Evolutionary conservation across 2,329 filamentous ascomycete genomes (phyloP), one percentile per base, ranked within the genome.

Genomic region (Penicillium sp.): DNA sequence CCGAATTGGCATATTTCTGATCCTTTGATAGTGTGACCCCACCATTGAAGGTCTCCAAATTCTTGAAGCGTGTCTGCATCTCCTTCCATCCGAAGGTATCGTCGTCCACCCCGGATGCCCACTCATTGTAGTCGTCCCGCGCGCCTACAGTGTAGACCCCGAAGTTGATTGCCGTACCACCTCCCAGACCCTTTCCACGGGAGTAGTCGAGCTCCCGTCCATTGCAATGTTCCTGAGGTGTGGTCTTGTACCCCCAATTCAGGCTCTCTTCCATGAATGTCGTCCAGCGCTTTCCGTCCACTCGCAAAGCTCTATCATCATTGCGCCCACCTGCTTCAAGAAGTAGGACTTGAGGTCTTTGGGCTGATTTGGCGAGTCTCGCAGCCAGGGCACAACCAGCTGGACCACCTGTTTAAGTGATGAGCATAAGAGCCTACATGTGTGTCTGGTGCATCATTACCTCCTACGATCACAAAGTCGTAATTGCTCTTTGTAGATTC

Each of bases 41-140:
- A 0, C 71, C 69, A 55, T 84, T 76, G 61, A 83, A 86, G 0
- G 72, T 79, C 66, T 87, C 84, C 19, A 88, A 74, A 16, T 68
- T 70, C 59, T 82, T 81, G 64, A 81, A 83, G 0, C 81, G 75
- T 3, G 70, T 58, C 55, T 82, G 76, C 29, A 84, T 81, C 43
- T 76, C 72, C 2, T 79, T 71, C 85, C 85, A 89, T 2, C 64
- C 61, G 68, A 81, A 89, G 0, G 72, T 67, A 5, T 84, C 78
- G 60, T 89, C 85, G 0, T 72, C 83, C 0, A 84, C 80, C 2
- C 81, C 59, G 0, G 76, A 71, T 1, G 84, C 84, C 84, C 85
- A 87, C 52, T 83, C 78, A 29, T 88, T 79, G 58, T 84, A 88
- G 60, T 89, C 86, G 50, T 84, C 83, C 1, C 75, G 73, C 2